Conservation (phyloP, 2,329 filamentous ascomycete genomes). For the Colletotrichum tofieldiae region DNA sequence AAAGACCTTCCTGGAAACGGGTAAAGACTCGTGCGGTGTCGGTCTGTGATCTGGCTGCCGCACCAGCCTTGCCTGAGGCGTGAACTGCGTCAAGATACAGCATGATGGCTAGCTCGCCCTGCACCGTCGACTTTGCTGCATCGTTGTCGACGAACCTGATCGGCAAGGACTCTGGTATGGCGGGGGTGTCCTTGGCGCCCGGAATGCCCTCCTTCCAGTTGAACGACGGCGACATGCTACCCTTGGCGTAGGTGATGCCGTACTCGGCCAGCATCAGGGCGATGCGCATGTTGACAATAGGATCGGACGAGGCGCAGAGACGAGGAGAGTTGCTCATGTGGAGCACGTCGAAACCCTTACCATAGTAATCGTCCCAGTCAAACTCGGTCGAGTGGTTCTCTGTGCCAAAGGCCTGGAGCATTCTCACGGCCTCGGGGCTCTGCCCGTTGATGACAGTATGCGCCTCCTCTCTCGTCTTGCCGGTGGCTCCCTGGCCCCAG, state of each 20-base stretch:
- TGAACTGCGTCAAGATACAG: slow-evolving; percentile 73
- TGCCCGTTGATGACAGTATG: slow-evolving; percentile 79
- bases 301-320: slow-evolving; percentile 66
- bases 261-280: slow-evolving; percentile 66
- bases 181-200: slow-evolving; percentile 37
- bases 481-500: slow-evolving; percentile 91
- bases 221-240: slow-evolving; percentile 55
- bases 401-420: slow-evolving; percentile 85
- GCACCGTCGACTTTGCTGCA: slow-evolving; percentile 59
- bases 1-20: slow-evolving; percentile 60
- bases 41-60: slow-evolving; percentile 45
- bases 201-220: slow-evolving; percentile 47
- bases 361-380: slow-evolving; percentile 84
- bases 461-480: slow-evolving; percentile 75
- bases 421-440: slow-evolving; percentile 72
- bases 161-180: slow-evolving; percentile 46
- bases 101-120: slow-evolving; percentile 69
- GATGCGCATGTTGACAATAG: slow-evolving; percentile 64
- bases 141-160: slow-evolving; percentile 73
- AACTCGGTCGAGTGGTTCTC: slow-evolving; percentile 86
- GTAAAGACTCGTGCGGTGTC: slow-evolving; percentile 57
- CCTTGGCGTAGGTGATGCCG: slow-evolving; percentile 63
- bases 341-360: slow-evolving; percentile 86
- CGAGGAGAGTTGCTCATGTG: slow-evolving; percentile 71
- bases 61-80: slow-evolving; percentile 50